These are phyloP conservation scores for Trifolium pratense DNA, from an alignment of 306 rosid species.

Conservation along the genomic window DNA sequence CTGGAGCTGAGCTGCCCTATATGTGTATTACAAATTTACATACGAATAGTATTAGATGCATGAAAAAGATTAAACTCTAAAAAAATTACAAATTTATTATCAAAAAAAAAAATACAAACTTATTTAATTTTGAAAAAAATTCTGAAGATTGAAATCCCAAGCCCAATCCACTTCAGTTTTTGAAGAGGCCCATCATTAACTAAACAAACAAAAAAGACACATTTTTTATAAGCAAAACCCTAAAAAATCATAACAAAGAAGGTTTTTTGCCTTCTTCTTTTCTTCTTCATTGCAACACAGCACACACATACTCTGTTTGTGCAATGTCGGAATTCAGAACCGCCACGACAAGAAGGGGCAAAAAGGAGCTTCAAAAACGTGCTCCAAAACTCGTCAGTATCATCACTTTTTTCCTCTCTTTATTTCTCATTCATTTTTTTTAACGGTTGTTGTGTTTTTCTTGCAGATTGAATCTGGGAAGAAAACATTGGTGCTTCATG, in stretches of 20 bases:
- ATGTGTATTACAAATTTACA: too few species aligned
- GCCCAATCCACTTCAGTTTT: background rate
- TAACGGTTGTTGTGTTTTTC: background rate
- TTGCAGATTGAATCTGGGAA: conserved; percentile 80
- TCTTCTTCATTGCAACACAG: background rate
- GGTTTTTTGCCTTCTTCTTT: background rate
- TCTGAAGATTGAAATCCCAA: background rate
- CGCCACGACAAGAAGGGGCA: conserved; percentile 63
- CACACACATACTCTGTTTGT: background rate
- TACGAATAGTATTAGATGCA: too few species aligned
- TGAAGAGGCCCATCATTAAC: background rate
- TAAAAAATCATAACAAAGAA: background rate
- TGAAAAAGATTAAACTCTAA: too few species aligned
- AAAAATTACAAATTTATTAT: too few species aligned
- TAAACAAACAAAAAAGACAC: background rate
- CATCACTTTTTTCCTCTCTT: background rate
- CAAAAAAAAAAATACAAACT: too few species aligned
- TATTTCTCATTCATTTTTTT: background rate
- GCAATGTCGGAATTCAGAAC: conserved; percentile 59
- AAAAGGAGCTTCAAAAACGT: conserved; percentile 78
- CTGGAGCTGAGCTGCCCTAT: too few species aligned
- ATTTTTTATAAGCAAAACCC: conserved; percentile 1
- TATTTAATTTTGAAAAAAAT: too few species aligned
- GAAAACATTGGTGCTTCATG: conserved; percentile 89
- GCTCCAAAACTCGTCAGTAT: conserved; percentile 80